Evolutionary conservation across 1,139 yeast species (phyloP).

Genomic region (Candida smagusa): DNA sequence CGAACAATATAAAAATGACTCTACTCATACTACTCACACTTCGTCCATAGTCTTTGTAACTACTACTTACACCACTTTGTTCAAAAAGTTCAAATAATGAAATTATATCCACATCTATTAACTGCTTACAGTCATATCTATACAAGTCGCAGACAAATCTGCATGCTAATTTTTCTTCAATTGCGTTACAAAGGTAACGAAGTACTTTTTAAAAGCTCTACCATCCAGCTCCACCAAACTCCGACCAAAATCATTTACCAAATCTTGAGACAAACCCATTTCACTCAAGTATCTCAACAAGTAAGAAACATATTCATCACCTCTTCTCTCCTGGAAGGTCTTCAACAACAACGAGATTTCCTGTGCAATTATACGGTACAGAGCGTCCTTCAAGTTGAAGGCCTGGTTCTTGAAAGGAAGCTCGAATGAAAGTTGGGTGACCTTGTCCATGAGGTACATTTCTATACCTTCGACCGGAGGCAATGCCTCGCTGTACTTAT

Average conservation of each 20-base stretch:
- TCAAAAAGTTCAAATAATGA: too few relatives aligned
- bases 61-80: too few relatives aligned
- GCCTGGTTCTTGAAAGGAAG: conserved; percentile 69
- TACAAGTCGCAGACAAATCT: too few relatives aligned
- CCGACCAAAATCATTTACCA: conserved; percentile 56
- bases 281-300: conserved; percentile 54
- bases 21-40: too few relatives aligned
- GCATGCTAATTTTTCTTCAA: conserved; percentile 25
- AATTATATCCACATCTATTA: too few relatives aligned
- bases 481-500: conserved; percentile 51
- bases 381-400: conserved; percentile 74
- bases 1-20: too few relatives aligned
- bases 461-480: conserved; percentile 69
- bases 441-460: conserved; percentile 63
- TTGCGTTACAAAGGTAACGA: conserved; percentile 53
- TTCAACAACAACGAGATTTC: conserved; percentile 74
- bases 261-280: conserved; percentile 57
- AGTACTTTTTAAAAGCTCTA: conserved; percentile 64
- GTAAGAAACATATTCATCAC: conserved; percentile 44
- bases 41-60: too few relatives aligned
- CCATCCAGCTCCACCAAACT: conserved; percentile 52
- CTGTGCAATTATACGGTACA: conserved; percentile 66
- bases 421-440: conserved; percentile 70
- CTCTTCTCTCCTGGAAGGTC: conserved; percentile 46
- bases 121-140: too few relatives aligned